A percentile compares a stretch with the other conserved stretches of the same genome.
These are phyloP conservation scores for Pyricularia pennisetigena DNA, from an alignment of 2,329 filamentous ascomycete species.

Conservation along the genomic window DNA sequence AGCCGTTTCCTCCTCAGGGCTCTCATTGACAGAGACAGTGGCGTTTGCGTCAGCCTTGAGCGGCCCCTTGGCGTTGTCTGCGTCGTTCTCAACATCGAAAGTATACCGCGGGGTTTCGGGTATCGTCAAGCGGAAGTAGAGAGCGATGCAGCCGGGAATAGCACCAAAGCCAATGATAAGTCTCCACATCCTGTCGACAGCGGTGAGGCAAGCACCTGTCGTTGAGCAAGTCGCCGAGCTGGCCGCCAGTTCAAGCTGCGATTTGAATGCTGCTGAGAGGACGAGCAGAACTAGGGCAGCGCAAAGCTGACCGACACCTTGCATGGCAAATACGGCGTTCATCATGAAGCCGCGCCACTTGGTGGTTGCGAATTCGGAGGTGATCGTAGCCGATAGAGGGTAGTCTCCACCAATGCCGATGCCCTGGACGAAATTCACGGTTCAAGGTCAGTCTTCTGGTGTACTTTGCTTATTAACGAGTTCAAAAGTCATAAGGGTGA, in stretches of 20 bases:
- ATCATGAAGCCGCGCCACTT: conserved; percentile 85
- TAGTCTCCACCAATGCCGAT: conserved; percentile 71
- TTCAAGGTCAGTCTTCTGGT: background rate
- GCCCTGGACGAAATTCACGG: conserved; percentile 18
- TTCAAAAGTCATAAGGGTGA: background rate
- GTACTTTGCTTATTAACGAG: background rate
- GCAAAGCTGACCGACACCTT: conserved; percentile 70
- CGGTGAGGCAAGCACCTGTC: conserved; percentile 51
- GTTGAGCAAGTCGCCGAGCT: background rate
- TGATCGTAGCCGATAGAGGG: conserved; percentile 73
- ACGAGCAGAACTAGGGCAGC: conserved; percentile 71
- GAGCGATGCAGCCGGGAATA: conserved; percentile 68
- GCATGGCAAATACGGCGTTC: conserved; percentile 79
- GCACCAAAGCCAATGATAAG: conserved; percentile 72
- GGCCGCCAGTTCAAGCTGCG: background rate
- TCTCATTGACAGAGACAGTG: background rate
- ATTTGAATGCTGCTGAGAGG: conserved; percentile 61
- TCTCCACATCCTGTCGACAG: conserved; percentile 84
- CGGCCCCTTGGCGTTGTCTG: conserved; percentile 54
- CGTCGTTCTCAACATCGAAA: conserved; percentile 68
- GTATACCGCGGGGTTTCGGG: conserved; percentile 85
- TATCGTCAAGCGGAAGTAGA: conserved; percentile 70
- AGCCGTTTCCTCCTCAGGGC: conserved; percentile 24
- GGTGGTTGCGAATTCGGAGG: conserved; percentile 78
- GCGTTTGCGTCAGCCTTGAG: background rate